Conservation (phyloP, 2,329 filamentous ascomycete genomes). For the Colletotrichum lentis region DNA sequence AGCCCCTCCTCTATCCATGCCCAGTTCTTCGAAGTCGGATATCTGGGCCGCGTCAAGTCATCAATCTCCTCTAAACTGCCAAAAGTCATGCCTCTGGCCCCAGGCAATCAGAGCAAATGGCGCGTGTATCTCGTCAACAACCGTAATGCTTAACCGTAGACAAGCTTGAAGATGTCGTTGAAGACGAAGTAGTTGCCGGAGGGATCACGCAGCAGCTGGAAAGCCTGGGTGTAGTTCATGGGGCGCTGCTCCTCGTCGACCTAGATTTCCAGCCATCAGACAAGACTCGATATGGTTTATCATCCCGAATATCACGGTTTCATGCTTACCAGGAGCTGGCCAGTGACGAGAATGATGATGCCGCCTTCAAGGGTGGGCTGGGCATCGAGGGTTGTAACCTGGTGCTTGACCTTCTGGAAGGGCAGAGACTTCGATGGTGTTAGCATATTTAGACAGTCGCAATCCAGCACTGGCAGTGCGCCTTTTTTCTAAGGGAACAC, state of each 20-base stretch:
- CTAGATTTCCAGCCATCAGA: slow-evolving; percentile 53
- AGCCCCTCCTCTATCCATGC: slow-evolving; percentile 14
- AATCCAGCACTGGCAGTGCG: neutral
- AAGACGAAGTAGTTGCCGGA: slow-evolving; percentile 80
- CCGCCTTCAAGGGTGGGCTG: slow-evolving; percentile 77
- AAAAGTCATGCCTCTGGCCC: slow-evolving; percentile 1
- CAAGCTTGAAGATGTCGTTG: slow-evolving; percentile 95
- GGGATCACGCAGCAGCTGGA: slow-evolving; percentile 79
- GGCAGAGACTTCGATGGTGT: slow-evolving; percentile 61
- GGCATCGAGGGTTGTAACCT: slow-evolving; percentile 79
- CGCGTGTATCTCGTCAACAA: neutral
- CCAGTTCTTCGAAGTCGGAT: slow-evolving; percentile 12
- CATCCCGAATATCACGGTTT: neutral
- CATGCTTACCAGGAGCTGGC: slow-evolving; percentile 76
- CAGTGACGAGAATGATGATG: slow-evolving; percentile 89
- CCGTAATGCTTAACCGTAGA: slow-evolving; percentile 64
- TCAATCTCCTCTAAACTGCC: slow-evolving; percentile 9
- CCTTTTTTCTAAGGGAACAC: slow-evolving; percentile 42
- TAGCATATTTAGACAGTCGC: slow-evolving; percentile 1
- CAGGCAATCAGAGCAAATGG: neutral
- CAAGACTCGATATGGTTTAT: neutral
- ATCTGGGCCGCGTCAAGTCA: slow-evolving; percentile 17
- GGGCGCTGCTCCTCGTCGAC: slow-evolving; percentile 85
- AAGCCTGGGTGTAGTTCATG: slow-evolving; percentile 90
- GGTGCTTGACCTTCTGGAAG: slow-evolving; percentile 83